phyloP scores from a whole-genome alignment of 1,284 basidiomycete genomes.

The Melampsora larici-populina region DNA sequence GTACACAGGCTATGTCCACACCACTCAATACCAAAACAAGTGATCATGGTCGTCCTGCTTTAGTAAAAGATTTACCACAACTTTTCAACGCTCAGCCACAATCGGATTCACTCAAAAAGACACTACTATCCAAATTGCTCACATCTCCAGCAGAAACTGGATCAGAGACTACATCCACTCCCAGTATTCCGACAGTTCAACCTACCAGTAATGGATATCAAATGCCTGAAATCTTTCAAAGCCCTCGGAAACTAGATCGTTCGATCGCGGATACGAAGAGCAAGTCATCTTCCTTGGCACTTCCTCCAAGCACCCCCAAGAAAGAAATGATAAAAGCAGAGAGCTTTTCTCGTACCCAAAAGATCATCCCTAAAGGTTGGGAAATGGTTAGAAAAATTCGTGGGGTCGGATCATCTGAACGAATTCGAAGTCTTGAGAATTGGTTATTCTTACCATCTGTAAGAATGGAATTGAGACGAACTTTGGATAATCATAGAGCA shows the following conservation, averaged over 20 bases:
- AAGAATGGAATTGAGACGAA: conserved; percentile 10
- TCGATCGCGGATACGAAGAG: too few species aligned
- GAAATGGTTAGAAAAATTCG: conserved; percentile 3
- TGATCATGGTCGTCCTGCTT: conserved; percentile 14
- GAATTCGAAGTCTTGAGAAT: conserved; percentile 4
- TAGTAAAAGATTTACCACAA: conserved; percentile 31
- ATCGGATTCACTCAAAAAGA: conserved; percentile 24
- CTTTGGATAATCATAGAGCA: conserved; percentile 1
- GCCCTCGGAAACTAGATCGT: conserved; percentile 7
- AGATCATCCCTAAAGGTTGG: conserved; percentile 23
- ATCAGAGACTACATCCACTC: not conserved
- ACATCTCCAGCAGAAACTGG: conserved; percentile 7
- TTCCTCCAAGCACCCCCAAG: not conserved
- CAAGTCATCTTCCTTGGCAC: not conserved
- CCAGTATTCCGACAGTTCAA: not conserved
- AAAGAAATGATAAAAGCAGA: not conserved
- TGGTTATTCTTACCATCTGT: conserved; percentile 29
- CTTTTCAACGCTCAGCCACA: conserved; percentile 16
- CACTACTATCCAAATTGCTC: conserved; percentile 22
- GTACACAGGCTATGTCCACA: not conserved
- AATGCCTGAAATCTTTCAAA: conserved; percentile 38
- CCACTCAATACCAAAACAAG: not conserved
- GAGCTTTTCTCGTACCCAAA: conserved; percentile 4
- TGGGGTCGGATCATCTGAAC: conserved; percentile 2
- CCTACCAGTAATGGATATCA: conserved; percentile 8